These are phyloP conservation scores for rapeseed (Brassica napus) DNA, from an alignment of 345 rosid species.

Conservation along the genomic window DNA sequence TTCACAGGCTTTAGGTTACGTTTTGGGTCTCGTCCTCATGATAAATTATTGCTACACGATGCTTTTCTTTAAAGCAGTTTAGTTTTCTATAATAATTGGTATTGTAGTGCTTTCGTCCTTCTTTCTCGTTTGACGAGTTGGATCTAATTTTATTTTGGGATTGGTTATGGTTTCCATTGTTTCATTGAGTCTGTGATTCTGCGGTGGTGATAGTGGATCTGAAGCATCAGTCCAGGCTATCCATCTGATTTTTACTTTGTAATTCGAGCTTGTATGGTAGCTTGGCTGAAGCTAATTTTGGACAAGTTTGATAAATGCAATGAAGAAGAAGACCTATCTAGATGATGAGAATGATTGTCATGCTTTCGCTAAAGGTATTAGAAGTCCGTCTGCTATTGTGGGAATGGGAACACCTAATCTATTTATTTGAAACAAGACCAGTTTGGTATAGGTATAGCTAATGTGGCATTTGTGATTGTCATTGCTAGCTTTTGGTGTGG, in stretches of 20 bases:
- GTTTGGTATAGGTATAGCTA: background rate
- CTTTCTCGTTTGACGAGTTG: background rate
- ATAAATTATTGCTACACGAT: background rate
- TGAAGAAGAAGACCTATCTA: background rate
- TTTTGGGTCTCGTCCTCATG: background rate
- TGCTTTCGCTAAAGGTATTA: slow-evolving; percentile 23
- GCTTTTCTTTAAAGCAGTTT: background rate
- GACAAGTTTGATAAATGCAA: background rate
- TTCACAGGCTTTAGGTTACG: background rate
- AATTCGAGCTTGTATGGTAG: background rate
- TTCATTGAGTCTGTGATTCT: background rate
- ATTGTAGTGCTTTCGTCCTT: background rate
- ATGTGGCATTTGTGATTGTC: background rate
- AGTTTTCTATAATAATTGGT: background rate
- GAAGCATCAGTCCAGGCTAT: background rate
- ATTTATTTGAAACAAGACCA: background rate
- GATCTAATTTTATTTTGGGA: background rate
- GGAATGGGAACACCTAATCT: background rate
- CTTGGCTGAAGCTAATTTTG: slow-evolving; percentile 7
- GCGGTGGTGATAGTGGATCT: background rate
- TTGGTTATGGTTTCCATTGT: background rate
- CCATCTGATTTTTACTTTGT: background rate
- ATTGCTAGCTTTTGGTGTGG: background rate
- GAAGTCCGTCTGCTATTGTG: background rate
- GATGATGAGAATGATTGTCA: slow-evolving; percentile 13